phyloP scores from a whole-genome alignment of 768 basidiomycete genomes.

The Roridomyces roridus region DNA sequence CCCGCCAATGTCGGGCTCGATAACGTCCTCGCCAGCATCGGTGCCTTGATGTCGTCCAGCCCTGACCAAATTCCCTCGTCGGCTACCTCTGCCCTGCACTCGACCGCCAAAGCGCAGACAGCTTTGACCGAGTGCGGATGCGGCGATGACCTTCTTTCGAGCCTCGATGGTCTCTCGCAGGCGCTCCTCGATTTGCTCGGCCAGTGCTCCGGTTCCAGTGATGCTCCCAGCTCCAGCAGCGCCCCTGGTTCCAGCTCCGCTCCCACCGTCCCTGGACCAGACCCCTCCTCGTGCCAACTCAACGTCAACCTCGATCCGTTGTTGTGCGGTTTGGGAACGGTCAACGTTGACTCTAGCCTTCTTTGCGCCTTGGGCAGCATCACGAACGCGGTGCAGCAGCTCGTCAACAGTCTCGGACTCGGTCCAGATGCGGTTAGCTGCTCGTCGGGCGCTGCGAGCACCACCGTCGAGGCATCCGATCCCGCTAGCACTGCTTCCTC shows the following conservation, averaged over 20 bases:
- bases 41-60: no score
- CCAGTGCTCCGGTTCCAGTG: no score
- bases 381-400: background rate
- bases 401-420: slow-evolving; percentile 1
- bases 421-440: background rate
- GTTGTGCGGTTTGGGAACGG: background rate
- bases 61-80: no score
- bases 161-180: background rate
- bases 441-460: background rate
- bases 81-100: background rate
- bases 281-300: background rate
- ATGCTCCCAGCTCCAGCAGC: background rate
- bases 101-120: background rate
- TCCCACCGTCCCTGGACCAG: slow-evolving; percentile 7
- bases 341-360: background rate
- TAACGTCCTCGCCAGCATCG: no score
- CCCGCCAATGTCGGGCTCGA: no score
- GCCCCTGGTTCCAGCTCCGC: background rate
- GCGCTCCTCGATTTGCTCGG: background rate
- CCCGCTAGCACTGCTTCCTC: background rate
- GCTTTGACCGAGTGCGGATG: background rate
- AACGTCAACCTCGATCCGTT: background rate
- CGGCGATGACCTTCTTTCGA: background rate
- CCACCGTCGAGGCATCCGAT: background rate
- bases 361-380: slow-evolving; percentile 2